Percentiles rank a stretch among this genome's conserved stretches.
phyloP scores from a whole-genome alignment of 2,329 filamentous ascomycete genomes.

The Penicillium sp. region DNA sequence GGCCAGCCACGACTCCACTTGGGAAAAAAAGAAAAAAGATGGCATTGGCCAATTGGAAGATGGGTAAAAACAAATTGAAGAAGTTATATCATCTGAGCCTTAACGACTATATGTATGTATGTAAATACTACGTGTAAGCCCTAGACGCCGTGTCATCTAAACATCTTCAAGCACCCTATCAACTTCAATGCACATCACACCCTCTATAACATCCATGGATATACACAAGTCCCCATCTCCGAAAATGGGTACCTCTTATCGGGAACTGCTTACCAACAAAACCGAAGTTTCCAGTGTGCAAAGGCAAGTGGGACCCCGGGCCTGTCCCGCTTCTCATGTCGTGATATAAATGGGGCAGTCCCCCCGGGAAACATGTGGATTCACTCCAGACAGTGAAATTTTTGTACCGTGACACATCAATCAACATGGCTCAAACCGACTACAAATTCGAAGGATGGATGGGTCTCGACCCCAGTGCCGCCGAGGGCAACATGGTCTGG shows the following conservation, averaged over 20 bases:
- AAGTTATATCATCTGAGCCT: too few species aligned
- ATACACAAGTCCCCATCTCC: not conserved
- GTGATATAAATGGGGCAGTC: slow-evolving; percentile 17
- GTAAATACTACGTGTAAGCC: too few species aligned
- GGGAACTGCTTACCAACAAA: slow-evolving; percentile 19
- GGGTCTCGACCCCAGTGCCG: slow-evolving; percentile 50
- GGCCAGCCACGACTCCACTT: not conserved
- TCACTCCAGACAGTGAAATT: not conserved
- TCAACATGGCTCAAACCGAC: slow-evolving; percentile 31
- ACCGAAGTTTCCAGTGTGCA: slow-evolving; percentile 12
- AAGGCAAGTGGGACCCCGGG: slow-evolving; percentile 9
- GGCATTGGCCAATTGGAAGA: not conserved
- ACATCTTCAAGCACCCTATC: too few species aligned
- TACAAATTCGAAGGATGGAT: slow-evolving; percentile 60
- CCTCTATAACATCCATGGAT: not conserved
- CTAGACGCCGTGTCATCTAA: too few species aligned
- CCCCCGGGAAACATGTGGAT: not conserved
- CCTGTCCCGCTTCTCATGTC: slow-evolving; percentile 1
- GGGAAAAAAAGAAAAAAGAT: not conserved
- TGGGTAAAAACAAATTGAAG: not conserved
- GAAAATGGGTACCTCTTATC: not conserved
- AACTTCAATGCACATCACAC: not conserved
- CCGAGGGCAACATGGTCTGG: slow-evolving; percentile 57
- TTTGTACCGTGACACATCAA: not conserved
- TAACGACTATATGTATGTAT: too few species aligned